Evolutionary conservation across 2,329 filamentous ascomycete species (phyloP), one percentile per base, ranked within the genome.

Genomic region (Ophiocordyceps polyrhachis-furcata): DNA sequence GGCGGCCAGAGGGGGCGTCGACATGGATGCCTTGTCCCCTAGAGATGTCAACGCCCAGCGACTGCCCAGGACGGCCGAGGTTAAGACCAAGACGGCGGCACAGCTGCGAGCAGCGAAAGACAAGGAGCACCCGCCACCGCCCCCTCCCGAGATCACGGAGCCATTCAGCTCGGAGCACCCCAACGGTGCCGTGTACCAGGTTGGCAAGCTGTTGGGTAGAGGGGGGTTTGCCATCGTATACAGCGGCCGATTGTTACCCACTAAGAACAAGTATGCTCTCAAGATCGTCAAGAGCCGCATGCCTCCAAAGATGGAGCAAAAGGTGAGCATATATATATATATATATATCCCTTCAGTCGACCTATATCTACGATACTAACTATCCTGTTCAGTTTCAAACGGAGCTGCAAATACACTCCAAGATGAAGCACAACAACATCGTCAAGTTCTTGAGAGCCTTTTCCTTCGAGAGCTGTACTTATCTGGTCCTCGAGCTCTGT

Each of bases 321-420:
- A 88, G 77, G 83, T 85, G 49, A 44, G 61, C 50, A 21, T 19
- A 17, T 6, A 9, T n/a, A n/a, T 7, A 4, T 25, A 61, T 50
- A 21, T 19, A 17, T 6, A 9, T n/a, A n/a, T 7, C 3, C 21
- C 20, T 9, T 12, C 14, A 5, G 14, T 41, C 7, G 11, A 14
- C 23, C 40, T 8, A 23, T 28, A 13, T 23, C 15, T 11, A 17
- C 11, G 13, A 17, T 14, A 13, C 29, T 44, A n/a, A 44, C 43
- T 0, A 4, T 13, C 17, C 1, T 1, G 40, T 42, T 17, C 42
- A 79, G 75, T 80, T 81, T 54, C 76, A 80, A 76, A 76, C 76
- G 20, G 91, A 98, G 62, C 75, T 98, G 7, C 89, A 96, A 63
- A 95, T 98, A 48, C 91, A 98, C 65, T 95, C 91, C 40, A 98